phyloP scores from a whole-genome alignment of 768 basidiomycete genomes.

The Mycena galericulata region DNA sequence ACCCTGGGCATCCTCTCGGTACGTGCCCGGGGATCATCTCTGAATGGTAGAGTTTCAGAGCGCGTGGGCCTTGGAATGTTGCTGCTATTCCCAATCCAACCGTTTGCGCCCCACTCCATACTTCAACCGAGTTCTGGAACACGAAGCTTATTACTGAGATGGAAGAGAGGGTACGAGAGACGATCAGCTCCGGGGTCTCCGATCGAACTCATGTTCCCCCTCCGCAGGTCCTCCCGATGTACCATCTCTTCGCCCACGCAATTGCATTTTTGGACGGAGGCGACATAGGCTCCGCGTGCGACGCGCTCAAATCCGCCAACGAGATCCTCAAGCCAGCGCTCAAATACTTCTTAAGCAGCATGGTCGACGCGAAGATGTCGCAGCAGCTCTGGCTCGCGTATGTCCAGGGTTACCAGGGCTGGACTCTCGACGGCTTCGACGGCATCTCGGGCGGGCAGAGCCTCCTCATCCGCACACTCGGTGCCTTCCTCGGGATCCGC shows the following conservation, averaged over 20 bases:
- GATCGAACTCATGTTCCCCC: background rate
- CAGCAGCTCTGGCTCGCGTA: slow-evolving; percentile 30
- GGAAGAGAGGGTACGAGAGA: slow-evolving; percentile 26
- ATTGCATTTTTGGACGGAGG: slow-evolving; percentile 23
- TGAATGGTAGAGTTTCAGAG: no score
- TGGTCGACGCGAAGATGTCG: slow-evolving; percentile 22
- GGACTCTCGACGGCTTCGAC: no score
- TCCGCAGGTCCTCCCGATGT: slow-evolving; percentile 25
- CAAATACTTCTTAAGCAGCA: slow-evolving; percentile 29
- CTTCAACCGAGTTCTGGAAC: slow-evolving; percentile 35
- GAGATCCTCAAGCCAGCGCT: slow-evolving; percentile 22
- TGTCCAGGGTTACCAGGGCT: slow-evolving; percentile 36
- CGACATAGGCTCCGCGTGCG: slow-evolving; percentile 12
- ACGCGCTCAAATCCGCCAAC: slow-evolving; percentile 31
- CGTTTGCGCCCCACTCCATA: no score
- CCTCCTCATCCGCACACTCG: slow-evolving; percentile 32
- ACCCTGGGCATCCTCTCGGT: no score
- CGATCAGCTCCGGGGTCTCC: background rate
- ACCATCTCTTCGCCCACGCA: slow-evolving; percentile 29
- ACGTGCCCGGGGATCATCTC: no score
- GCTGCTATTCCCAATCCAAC: no score
- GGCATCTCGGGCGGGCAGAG: slow-evolving; percentile 35
- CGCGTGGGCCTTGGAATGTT: no score
- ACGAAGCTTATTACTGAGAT: slow-evolving; percentile 29
- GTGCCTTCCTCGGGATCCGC: no score